Evolutionary conservation across 768 basidiomycete species (phyloP), one percentile per base, ranked within the genome.

Genomic region (Termitomyces sp.): DNA sequence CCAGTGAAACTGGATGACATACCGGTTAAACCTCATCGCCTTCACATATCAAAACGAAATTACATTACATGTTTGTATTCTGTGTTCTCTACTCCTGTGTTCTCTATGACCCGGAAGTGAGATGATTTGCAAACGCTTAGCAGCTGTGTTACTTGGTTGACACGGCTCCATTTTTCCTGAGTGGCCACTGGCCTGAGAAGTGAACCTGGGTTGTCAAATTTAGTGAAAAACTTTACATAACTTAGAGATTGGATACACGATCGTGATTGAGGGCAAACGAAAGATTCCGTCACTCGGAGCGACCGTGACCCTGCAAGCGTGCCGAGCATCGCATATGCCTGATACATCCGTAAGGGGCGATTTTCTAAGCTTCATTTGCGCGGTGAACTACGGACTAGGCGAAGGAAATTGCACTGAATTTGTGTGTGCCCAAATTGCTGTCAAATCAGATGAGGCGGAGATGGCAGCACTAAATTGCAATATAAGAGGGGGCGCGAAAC

Each of bases 231-330:
- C 36, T 53, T 34, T 60, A 55, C 53, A 37, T 44, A 42, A 30
- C 46, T 52, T 39, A 60, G 51, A 60, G 58, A 64, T 62, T 60
- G 51, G 53, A 58, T 49, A 43, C 61, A 39, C 57, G 59, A 64
- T 64, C 53, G 56, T 52, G 63, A 66, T 66, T 57, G 63, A 64
- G 59, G 55, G 55, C 27, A 32, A n/a, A 53, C 52, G 69, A 68
- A 68, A 69, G 68, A 72, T 70, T 65, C 68, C 69, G 66, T 72
- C 68, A 70, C 27, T 64, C 71, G 65, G 68, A 65, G 50, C 58
- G 61, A 62, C 63, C 65, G 62, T 64, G n/a, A n/a, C n/a, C n/a
- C n/a, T n/a, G 42, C 7, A 40, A 20, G 14, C n/a, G 42, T 56
- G 66, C 62, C 56, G 51, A 59, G 44, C 55, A 55, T 62, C 55